Evolutionary conservation across 345 rosid species (phyloP), one percentile per base, ranked within the genome.

Genomic region (Clarkia xantiana): DNA sequence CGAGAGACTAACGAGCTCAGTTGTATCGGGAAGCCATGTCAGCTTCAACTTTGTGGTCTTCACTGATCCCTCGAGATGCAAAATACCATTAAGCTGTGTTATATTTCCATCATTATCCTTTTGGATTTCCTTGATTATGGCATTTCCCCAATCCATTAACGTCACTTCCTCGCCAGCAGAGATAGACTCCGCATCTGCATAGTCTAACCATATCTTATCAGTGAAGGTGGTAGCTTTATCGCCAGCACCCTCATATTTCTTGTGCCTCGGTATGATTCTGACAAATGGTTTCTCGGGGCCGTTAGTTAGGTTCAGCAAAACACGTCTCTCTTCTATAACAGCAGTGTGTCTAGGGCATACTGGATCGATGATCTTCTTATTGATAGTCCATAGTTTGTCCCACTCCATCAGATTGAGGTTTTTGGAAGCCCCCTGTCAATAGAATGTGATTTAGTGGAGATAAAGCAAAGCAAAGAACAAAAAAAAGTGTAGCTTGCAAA

Each of bases 321-420:
- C 80, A 44, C 78, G 70, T 8, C 57, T 44, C 53, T 84, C 88
- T 59, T 76, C 80, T 58, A 76, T 34, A 42, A 91, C 95, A 58
- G 98, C 95, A 13, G 96, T 91, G 63, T 91, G 94, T 63, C 96
- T 74, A 6, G 96, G 94, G 54, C 96, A 91, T 54, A 91, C 86
- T 14, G 90, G 98, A 71, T 91, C 98, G 10, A 91, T 47, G 22
- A 86, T 87, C 68, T 75, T 84, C 82, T 93, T 84, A 47, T 91
- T 91, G 22, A 91, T 87, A 18, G 85, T 71, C 99, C 99, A 93
- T 44, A 93, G 81, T 57, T 93, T 87, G 70, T 93, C 99, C 99
- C 99, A 78, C 54, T 84, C 99, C 96, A 93, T 87, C 22, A 93
- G 87, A 60, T 86, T 87, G 38, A 87, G 82, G 66, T 87, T 91